Conservation (phyloP, 169 alveolate species). For the Babesia gibsoni region DNA sequence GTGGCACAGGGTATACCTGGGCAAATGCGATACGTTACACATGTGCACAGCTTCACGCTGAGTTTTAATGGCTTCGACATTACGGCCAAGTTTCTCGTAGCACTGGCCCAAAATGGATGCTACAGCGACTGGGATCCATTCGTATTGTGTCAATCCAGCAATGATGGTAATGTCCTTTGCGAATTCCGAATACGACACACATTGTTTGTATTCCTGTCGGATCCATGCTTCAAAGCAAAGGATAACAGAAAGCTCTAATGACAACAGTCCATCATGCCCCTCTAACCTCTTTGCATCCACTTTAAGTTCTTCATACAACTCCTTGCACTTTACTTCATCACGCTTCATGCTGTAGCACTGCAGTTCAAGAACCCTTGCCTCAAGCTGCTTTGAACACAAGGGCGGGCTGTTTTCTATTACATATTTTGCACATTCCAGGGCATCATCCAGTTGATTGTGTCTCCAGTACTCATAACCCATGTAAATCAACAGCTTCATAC, state of each 20-base stretch:
- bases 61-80: conserved; percentile 17
- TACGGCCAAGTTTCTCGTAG: conserved; percentile 8
- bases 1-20: conserved; percentile 43
- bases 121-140: conserved; percentile 54
- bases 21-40: conserved; percentile 43
- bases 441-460: conserved; percentile 30
- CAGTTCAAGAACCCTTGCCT: conserved; percentile 36
- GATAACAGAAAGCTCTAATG: conserved; percentile 24
- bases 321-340: background rate
- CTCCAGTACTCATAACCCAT: conserved; percentile 56
- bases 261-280: conserved; percentile 40
- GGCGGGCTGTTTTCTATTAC: conserved; percentile 2
- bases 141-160: conserved; percentile 30
- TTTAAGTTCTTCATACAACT: background rate
- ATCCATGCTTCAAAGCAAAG: conserved; percentile 32
- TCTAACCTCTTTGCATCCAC: conserved; percentile 7
- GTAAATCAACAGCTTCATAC: conserved; percentile 27
- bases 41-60: conserved; percentile 42
- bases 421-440: conserved; percentile 25
- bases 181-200: conserved; percentile 10
- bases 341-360: conserved; percentile 48
- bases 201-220: conserved; percentile 11
- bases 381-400: background rate
- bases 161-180: conserved; percentile 23
- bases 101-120: conserved; percentile 45